These are phyloP conservation scores for Penicillium sp. DNA, from an alignment of 2,329 filamentous ascomycete genomes.

Conservation along the genomic window DNA sequence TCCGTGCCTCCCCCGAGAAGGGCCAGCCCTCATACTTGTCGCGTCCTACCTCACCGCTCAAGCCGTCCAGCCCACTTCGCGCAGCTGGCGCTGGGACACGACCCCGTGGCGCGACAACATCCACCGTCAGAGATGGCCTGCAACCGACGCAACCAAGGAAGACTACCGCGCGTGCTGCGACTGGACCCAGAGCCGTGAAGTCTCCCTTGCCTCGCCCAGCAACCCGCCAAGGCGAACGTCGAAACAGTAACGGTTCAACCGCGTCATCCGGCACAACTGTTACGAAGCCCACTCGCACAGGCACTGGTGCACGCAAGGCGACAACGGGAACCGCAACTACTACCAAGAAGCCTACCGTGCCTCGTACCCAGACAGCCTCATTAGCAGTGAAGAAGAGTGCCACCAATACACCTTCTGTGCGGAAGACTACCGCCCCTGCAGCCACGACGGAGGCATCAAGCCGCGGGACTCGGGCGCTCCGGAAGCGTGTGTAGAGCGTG, in stretches of 20 bases:
- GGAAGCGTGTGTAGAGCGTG: constrained; percentile 42
- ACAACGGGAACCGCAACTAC: constrained; percentile 31
- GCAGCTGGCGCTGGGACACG: constrained; percentile 28
- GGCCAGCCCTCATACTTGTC: constrained; percentile 58
- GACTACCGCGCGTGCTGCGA: constrained; percentile 35
- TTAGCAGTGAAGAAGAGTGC: constrained; percentile 40
- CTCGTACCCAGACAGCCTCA: constrained; percentile 37
- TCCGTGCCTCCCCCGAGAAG: constrained; percentile 50
- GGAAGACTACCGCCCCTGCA: constrained; percentile 38
- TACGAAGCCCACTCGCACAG: constrained; percentile 35
- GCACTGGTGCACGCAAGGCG: constrained; percentile 34
- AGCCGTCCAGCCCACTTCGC: constrained; percentile 52
- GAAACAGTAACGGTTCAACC: constrained; percentile 43
- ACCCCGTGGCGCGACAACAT: constrained; percentile 30
- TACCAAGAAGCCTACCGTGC: constrained; percentile 33
- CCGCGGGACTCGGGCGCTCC: constrained; percentile 43
- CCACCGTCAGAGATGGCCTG: constrained; percentile 31
- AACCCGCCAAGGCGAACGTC: constrained; percentile 45
- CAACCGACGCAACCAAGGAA: constrained; percentile 35
- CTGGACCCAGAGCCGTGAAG: constrained; percentile 31
- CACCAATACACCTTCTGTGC: constrained; percentile 32
- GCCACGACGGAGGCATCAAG: constrained; percentile 35
- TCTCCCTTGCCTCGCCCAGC: constrained; percentile 40
- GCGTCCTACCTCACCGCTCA: constrained; percentile 66
- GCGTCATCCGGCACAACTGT: constrained; percentile 46